A percentile compares a stretch with the other conserved stretches of the same genome.
Conservation (phyloP, 2,329 filamentous ascomycete species). For the Madurella fahalii region DNA sequence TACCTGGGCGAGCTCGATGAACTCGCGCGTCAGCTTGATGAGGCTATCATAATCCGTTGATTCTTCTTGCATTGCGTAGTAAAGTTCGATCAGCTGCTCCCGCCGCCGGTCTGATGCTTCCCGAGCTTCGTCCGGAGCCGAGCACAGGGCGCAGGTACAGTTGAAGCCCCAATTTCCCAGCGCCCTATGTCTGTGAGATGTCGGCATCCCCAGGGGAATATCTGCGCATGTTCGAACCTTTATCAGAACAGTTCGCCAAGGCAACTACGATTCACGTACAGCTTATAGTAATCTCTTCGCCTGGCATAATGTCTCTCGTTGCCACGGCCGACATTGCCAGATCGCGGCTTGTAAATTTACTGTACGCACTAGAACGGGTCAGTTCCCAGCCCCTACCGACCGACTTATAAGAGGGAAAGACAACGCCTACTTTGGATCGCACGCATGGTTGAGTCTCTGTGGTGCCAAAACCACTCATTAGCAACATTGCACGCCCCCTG, state of each 20-base stretch:
- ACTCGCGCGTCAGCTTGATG: conserved; percentile 14
- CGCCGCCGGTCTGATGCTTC: conserved; percentile 23
- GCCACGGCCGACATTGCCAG: conserved; percentile 33
- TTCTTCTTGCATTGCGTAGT: conserved; percentile 13
- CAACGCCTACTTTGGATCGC: conserved; percentile 33
- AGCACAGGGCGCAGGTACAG: conserved; percentile 27
- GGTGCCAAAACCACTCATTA: no score
- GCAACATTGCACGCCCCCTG: no score
- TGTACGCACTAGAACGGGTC: conserved; percentile 29
- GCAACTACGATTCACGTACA: conserved; percentile 24
- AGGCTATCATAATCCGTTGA: conserved; percentile 9
- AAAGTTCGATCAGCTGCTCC: conserved; percentile 18
- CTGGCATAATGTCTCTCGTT: conserved; percentile 32
- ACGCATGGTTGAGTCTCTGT: conserved; percentile 37
- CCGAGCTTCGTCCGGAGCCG: conserved; percentile 15
- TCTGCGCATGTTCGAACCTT: conserved; percentile 4
- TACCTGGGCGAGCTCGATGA: conserved; percentile 13
- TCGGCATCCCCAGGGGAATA: conserved; percentile 21
- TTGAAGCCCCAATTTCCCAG: conserved; percentile 27
- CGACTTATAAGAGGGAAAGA: no score
- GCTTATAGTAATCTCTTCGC: conserved; percentile 36
- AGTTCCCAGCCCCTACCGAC: not conserved
- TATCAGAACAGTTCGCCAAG: no score
- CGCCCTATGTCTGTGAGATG: conserved; percentile 1
- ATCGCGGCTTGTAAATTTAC: conserved; percentile 30